phyloP scores from a whole-genome alignment of 805 yeast genomes.

The Ogataea henricii region DNA sequence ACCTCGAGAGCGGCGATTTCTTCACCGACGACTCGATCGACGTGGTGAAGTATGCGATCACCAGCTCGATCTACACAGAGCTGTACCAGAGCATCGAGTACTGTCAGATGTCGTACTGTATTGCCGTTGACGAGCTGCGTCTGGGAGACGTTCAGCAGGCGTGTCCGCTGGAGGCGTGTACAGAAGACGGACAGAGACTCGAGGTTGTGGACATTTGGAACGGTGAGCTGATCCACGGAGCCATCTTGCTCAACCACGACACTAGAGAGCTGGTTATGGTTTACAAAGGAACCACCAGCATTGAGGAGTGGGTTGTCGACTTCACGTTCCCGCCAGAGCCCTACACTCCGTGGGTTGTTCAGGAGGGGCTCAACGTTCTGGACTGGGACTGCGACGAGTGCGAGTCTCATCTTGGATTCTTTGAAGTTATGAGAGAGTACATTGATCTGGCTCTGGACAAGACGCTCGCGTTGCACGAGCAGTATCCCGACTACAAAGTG shows the following conservation, averaged over 20 bases:
- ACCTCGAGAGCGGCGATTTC: background rate
- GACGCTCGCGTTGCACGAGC: constrained; percentile 36
- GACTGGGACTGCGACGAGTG: constrained; percentile 48
- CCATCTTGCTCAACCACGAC: constrained; percentile 50
- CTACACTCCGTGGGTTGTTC: constrained; percentile 44
- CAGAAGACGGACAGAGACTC: constrained; percentile 27
- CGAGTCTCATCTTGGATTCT: constrained; percentile 66
- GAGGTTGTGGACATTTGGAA: constrained; percentile 43
- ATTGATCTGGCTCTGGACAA: constrained; percentile 39
- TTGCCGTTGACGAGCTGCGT: constrained; percentile 24
- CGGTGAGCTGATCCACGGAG: constrained; percentile 53
- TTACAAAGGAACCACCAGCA: constrained; percentile 65
- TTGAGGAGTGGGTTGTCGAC: constrained; percentile 65
- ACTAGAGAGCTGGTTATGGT: constrained; percentile 47
- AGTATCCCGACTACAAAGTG: constrained; percentile 50
- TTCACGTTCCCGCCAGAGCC: constrained; percentile 47
- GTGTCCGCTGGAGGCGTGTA: constrained; percentile 38
- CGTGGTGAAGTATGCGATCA: constrained; percentile 1
- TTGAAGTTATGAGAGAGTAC: constrained; percentile 45
- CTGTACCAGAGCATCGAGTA: constrained; percentile 35
- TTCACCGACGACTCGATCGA: constrained; percentile 1
- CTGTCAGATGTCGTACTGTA: constrained; percentile 39
- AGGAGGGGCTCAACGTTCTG: constrained; percentile 22
- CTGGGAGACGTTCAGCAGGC: constrained; percentile 33
- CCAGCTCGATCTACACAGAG: constrained; percentile 28